Evolutionary conservation across 257 asterid species (phyloP).

Genomic region (Capsicum chinense): DNA sequence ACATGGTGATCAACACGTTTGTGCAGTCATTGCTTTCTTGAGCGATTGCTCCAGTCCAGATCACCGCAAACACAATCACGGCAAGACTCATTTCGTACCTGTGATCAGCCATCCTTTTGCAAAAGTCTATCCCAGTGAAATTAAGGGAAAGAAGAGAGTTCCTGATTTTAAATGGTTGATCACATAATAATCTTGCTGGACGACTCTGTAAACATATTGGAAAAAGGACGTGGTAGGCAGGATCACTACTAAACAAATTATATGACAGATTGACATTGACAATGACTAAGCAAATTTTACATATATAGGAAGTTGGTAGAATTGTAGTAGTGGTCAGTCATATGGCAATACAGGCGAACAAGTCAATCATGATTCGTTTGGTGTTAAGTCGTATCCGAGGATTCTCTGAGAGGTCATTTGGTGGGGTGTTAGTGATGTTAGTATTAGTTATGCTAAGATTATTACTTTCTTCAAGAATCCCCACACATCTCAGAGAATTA

Average conservation of each 20-base stretch:
- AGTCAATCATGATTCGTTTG: not conserved
- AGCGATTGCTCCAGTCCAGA: conserved; percentile 46
- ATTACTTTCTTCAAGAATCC: too few species aligned
- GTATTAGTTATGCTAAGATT: too few species aligned
- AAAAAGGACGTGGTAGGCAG: not conserved
- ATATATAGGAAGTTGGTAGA: not conserved
- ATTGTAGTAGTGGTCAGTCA: conserved; percentile 16
- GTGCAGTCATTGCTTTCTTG: conserved; percentile 79
- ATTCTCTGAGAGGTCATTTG: too few species aligned
- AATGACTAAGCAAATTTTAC: not conserved
- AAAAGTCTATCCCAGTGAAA: not conserved
- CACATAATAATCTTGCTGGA: not conserved
- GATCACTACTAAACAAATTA: not conserved
- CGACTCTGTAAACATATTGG: not conserved
- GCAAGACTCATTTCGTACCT: conserved; percentile 40
- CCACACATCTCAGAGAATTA: too few species aligned
- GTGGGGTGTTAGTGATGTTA: too few species aligned
- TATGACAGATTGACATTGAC: not conserved
- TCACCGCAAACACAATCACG: conserved; percentile 44
- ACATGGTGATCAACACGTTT: conserved; percentile 67
- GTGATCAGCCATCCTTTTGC: conserved; percentile 47
- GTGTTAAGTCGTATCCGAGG: not conserved
- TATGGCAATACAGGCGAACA: not conserved
- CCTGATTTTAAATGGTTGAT: not conserved
- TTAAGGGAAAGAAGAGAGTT: conserved; percentile 13